Base-by-base conservation (phyloP, 192 early-diverging fungal species). In the Chytriomyces hyalinus region DNA sequence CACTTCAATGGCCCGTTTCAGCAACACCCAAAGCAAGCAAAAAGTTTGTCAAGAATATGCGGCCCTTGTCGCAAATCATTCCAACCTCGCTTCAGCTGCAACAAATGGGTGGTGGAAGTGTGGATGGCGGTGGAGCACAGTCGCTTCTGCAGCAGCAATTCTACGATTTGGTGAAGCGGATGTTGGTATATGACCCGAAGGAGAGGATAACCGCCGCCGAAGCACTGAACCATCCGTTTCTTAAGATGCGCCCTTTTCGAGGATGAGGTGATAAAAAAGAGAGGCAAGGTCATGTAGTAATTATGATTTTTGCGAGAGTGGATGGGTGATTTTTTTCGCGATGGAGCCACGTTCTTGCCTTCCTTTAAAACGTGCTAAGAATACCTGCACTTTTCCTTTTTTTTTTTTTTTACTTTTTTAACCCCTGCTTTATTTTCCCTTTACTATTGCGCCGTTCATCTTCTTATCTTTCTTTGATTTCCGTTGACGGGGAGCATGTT, bases 191-290 rank as follows among this genome's bases (percentile, higher is more conserved):
- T 83, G 94, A 97, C 70, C 95, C 96, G 1, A 75, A 74, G 49
- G 77, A 91, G 28, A 87, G 96, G 49, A 92, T 97, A 50, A 88
- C 93, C 5, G 95, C 97, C 11, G 84, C 88, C 13, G 87, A 95
- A 57, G 97, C 97, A 4, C 85, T 95, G 62, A 80, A 89, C 26
- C 96, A 97, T 79, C 91, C 90, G 47, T 98, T 97, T 80, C 94
- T 98, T 80, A 28, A 43, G 36, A 36, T 36, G n/a, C 62, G 67
- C 44, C 26, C 9, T 0, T 10, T 71, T 22, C 17, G 51, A 71
- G 9, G 44, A 51, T 36, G 51, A 15, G 11, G 15, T 8, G 36
- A 28, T 46, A 43, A 36, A 36, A 36, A 4, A 36, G 36, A 36
- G 36, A 36, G 36, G 36, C 36, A 57, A 57, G 53, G 15, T 13